phyloP scores from a whole-genome alignment of 306 rosid species.

The Quercus wislizeni region DNA sequence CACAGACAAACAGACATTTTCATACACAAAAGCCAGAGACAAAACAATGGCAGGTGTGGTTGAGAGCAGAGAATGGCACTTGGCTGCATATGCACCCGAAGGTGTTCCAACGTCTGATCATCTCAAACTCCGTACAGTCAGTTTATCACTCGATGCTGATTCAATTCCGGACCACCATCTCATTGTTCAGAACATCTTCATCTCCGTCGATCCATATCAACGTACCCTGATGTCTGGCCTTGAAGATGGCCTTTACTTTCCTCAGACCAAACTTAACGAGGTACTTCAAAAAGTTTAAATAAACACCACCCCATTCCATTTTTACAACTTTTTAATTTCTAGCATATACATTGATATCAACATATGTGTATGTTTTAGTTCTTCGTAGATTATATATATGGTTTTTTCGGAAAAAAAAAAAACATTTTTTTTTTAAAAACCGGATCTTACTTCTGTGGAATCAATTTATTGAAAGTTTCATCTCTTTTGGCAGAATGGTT shows the following conservation, averaged over 20 bases:
- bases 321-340: too few species aligned
- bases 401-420: too few species aligned
- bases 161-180: constrained; percentile 49
- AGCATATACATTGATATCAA: too few species aligned
- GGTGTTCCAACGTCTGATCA: constrained; percentile 55
- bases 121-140: constrained; percentile 45
- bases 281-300: neutral
- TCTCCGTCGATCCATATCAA: constrained; percentile 54
- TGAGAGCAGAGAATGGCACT: constrained; percentile 59
- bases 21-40: neutral
- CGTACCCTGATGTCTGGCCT: constrained; percentile 46
- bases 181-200: constrained; percentile 32
- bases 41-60: constrained; percentile 19
- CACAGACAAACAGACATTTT: neutral
- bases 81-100: constrained; percentile 37
- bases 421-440: too few species aligned
- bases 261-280: constrained; percentile 35
- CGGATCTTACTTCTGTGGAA: too few species aligned
- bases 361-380: too few species aligned
- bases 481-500: too few species aligned
- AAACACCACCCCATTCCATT: neutral
- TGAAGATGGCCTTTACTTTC: constrained; percentile 37
- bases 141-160: constrained; percentile 22
- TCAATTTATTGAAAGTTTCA: too few species aligned
- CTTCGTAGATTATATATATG: too few species aligned